Conservation (phyloP, 495 filamentous ascomycete genomes). For the Xylaria telfairii region DNA sequence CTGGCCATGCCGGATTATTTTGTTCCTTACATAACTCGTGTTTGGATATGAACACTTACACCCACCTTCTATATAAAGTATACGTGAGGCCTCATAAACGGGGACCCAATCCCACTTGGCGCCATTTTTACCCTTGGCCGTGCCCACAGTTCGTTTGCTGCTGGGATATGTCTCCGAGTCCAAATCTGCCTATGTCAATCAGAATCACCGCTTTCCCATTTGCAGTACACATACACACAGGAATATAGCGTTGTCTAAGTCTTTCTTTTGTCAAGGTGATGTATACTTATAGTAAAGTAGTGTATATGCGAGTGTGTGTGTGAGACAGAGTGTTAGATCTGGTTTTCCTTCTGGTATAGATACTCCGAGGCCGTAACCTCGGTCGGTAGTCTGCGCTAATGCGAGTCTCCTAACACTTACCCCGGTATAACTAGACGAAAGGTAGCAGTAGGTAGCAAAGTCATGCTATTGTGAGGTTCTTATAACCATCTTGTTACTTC, state of each 20-base stretch:
- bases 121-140: neutral
- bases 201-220: neutral
- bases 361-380: no score
- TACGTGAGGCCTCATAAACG: constrained; percentile 18
- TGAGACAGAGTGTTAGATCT: no score
- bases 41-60: constrained; percentile 17
- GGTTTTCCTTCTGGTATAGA: no score
- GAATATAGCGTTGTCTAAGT: neutral
- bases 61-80: constrained; percentile 15
- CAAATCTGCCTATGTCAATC: neutral
- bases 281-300: no score
- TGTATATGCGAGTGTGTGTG: no score
- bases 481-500: neutral
- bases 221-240: neutral
- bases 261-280: no score
- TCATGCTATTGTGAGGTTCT: neutral
- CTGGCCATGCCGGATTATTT: neutral
- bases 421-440: no score
- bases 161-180: neutral
- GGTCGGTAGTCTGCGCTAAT: neutral
- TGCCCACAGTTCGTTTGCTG: constrained; percentile 11
- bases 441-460: neutral
- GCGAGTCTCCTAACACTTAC: no score
- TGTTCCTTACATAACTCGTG: constrained; percentile 8
- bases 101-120: constrained; percentile 17